These are phyloP conservation scores for Paecilomyces fulvus DNA, from an alignment of 2,329 filamentous ascomycete species.

Conservation along the genomic window DNA sequence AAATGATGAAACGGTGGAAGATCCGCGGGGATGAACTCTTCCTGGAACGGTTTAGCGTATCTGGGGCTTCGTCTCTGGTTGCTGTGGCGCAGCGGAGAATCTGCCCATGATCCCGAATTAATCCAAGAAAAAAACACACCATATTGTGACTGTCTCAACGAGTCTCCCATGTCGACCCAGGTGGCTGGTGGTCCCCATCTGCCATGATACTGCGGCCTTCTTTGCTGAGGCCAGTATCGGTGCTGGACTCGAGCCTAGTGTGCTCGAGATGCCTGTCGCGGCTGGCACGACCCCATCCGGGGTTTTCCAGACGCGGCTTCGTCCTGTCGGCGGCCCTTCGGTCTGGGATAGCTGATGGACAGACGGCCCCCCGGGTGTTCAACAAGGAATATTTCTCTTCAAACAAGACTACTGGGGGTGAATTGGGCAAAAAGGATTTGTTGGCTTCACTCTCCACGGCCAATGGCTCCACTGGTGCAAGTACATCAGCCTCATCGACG, in stretches of 20 bases:
- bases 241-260: constrained; percentile 20
- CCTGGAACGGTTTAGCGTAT: not conserved
- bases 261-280: constrained; percentile 28
- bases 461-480: constrained; percentile 9
- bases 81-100: constrained; percentile 18
- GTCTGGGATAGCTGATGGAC: constrained; percentile 19
- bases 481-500: constrained; percentile 8
- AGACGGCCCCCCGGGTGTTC: constrained; percentile 17
- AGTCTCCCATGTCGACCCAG: constrained; percentile 14
- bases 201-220: constrained; percentile 30
- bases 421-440: constrained; percentile 13
- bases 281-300: constrained; percentile 8
- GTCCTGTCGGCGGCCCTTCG: constrained; percentile 20
- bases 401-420: constrained; percentile 16
- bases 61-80: constrained; percentile 20
- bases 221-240: constrained; percentile 22
- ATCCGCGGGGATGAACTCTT: not conserved
- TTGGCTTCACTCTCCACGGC: constrained; percentile 19
- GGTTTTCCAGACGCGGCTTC: constrained; percentile 22
- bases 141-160: too few species aligned
- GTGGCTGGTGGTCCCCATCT: not conserved
- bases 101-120: constrained; percentile 4
- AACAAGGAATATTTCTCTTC: constrained; percentile 34
- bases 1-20: not conserved
- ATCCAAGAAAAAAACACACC: not conserved